Conservation (phyloP, 139 green algal species). For the Deuterostichococcus epilithicus region DNA sequence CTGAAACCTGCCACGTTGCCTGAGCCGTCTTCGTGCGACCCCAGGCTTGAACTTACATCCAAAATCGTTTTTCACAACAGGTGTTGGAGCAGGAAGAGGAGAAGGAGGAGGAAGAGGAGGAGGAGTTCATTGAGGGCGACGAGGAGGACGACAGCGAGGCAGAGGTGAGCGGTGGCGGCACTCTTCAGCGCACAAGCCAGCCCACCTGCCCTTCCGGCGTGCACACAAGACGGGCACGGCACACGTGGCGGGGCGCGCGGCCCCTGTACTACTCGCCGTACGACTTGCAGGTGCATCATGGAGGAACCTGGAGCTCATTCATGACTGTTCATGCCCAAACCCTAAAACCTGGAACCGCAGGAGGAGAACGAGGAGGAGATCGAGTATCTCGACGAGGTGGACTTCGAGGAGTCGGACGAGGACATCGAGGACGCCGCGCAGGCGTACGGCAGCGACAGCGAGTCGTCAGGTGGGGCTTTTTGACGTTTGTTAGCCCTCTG, state of each 20-base stretch:
- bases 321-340: too few species aligned
- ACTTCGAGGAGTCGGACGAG: constrained; percentile 3
- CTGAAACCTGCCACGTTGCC: neutral
- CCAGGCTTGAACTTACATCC: neutral
- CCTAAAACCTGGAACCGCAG: neutral
- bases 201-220: too few species aligned
- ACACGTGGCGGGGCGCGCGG: too few species aligned
- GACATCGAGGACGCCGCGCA: neutral
- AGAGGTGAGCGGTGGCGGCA: neutral
- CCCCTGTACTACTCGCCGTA: too few species aligned
- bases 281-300: too few species aligned
- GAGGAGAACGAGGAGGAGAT: constrained; percentile 64
- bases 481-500: neutral
- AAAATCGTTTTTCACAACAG: constrained; percentile 10
- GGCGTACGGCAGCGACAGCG: neutral
- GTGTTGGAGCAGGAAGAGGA: constrained; percentile 51
- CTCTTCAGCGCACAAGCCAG: too few species aligned
- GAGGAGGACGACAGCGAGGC: constrained; percentile 4
- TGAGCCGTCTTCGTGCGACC: neutral
- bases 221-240: too few species aligned
- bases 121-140: constrained; percentile 44
- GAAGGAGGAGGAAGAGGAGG: constrained; percentile 70
- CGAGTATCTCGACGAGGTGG: constrained; percentile 47
- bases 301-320: too few species aligned
- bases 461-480: neutral